Conservation (phyloP, 2,329 filamentous ascomycete genomes). For the Fusarium cicatricum region DNA sequence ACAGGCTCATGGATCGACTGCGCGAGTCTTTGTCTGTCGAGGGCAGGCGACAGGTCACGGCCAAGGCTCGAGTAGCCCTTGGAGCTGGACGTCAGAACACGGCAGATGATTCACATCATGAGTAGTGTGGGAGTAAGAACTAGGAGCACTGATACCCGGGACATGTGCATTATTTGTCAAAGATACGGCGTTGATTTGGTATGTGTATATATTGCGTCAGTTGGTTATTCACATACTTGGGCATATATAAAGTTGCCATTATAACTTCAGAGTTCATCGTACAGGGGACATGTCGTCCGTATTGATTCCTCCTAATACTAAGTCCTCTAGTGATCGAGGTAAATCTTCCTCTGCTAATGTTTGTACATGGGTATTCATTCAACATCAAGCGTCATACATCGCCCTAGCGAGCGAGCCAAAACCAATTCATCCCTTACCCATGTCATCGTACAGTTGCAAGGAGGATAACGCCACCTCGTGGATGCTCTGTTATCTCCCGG, state of each 20-base stretch:
- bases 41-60: slow-evolving; percentile 22
- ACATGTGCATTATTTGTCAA: background rate
- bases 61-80: slow-evolving; percentile 10
- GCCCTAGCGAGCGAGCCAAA: background rate
- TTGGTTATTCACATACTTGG: too few relatives aligned
- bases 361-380: slow-evolving; percentile 12
- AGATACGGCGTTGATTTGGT: background rate
- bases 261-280: background rate
- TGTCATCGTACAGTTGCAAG: slow-evolving; percentile 12
- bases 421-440: background rate
- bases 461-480: background rate
- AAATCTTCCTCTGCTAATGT: slow-evolving; percentile 6
- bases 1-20: slow-evolving; percentile 67
- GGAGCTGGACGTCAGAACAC: slow-evolving; percentile 12
- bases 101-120: background rate
- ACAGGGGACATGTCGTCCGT: background rate
- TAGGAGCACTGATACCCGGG: slow-evolving; percentile 4
- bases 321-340: background rate
- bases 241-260: background rate
- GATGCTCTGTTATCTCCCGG: background rate
- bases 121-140: background rate
- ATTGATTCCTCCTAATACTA: slow-evolving; percentile 6
- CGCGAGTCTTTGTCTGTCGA: slow-evolving; percentile 43
- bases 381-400: background rate
- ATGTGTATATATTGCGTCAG: background rate